These are phyloP conservation scores for Phylloporus rhodoxanthus DNA, from an alignment of 768 basidiomycete genomes.

Conservation along the genomic window DNA sequence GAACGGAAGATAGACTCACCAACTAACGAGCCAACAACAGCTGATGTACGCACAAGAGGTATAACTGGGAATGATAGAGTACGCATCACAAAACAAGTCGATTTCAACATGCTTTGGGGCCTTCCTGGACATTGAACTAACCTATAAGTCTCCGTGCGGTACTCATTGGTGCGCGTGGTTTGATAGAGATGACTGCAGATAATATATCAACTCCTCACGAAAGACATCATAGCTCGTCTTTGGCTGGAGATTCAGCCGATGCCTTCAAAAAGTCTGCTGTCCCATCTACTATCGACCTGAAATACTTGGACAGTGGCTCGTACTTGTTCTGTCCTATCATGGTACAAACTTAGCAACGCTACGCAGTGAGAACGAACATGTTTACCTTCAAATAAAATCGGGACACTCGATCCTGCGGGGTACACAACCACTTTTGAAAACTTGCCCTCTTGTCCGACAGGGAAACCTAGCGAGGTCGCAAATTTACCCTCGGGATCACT, in stretches of 20 bases:
- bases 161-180: too few relatives aligned
- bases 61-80: not conserved
- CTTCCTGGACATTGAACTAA: not conserved
- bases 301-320: slow-evolving; percentile 68
- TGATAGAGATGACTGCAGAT: not conserved
- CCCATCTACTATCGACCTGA: slow-evolving; percentile 65
- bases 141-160: too few relatives aligned
- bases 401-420: slow-evolving; percentile 49
- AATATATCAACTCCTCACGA: not conserved
- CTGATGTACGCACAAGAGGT: not conserved
- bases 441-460: slow-evolving; percentile 44
- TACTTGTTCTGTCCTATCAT: slow-evolving; percentile 60
- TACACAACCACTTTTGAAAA: slow-evolving; percentile 69
- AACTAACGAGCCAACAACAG: slow-evolving; percentile 7
- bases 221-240: slow-evolving; percentile 26
- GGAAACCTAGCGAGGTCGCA: slow-evolving; percentile 53
- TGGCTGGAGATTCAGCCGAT: slow-evolving; percentile 35
- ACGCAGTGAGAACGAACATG: not conserved
- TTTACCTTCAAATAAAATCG: slow-evolving; percentile 65
- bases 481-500: slow-evolving; percentile 61
- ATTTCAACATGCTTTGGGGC: not conserved
- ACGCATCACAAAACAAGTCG: not conserved
- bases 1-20: slow-evolving; percentile 10
- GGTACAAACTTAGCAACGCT: not conserved
- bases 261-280: slow-evolving; percentile 47